These are phyloP conservation scores for Hanseniaspora meyeri DNA, from an alignment of 805 yeast genomes.

Conservation along the genomic window DNA sequence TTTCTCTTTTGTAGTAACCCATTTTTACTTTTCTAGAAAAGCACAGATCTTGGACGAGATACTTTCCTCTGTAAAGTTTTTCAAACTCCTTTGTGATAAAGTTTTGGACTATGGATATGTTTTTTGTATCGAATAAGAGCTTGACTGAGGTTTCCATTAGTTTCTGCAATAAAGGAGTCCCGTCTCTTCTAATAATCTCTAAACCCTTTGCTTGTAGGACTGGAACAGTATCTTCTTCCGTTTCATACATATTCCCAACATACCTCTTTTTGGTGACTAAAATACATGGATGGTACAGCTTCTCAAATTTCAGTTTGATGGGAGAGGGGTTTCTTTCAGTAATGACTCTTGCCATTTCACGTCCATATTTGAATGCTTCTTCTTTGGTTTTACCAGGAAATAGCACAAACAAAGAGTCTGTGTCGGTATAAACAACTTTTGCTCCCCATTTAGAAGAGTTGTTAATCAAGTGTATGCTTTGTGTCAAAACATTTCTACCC, in stretches of 20 bases:
- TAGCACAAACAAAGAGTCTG: slow-evolving; percentile 85
- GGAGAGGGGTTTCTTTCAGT: slow-evolving; percentile 69
- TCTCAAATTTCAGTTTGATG: slow-evolving; percentile 72
- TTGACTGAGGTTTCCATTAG: slow-evolving; percentile 61
- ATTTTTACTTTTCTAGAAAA: slow-evolving; percentile 82
- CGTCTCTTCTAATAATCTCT: slow-evolving; percentile 89
- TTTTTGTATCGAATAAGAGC: slow-evolving; percentile 56
- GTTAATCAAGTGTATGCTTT: slow-evolving; percentile 61
- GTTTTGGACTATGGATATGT: slow-evolving; percentile 55
- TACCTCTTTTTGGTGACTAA: slow-evolving; percentile 78
- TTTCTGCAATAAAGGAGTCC: slow-evolving; percentile 81
- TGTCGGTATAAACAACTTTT: slow-evolving; percentile 90
- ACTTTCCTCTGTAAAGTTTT: slow-evolving; percentile 49
- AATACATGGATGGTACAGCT: slow-evolving; percentile 80
- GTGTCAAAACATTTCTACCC: slow-evolving; percentile 71
- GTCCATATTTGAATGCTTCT: slow-evolving; percentile 70
- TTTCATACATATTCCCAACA: slow-evolving; percentile 73
- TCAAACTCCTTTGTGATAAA: slow-evolving; percentile 56
- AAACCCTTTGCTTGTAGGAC: slow-evolving; percentile 91
- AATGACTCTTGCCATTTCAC: slow-evolving; percentile 51
- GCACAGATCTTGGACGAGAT: slow-evolving; percentile 70
- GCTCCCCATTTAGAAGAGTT: slow-evolving; percentile 57
- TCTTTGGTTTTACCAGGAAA: slow-evolving; percentile 67
- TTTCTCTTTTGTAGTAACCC: slow-evolving; percentile 67
- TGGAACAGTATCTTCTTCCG: slow-evolving; percentile 41